phyloP scores from a whole-genome alignment of 257 asterid species.

The Primulina tabacum region DNA sequence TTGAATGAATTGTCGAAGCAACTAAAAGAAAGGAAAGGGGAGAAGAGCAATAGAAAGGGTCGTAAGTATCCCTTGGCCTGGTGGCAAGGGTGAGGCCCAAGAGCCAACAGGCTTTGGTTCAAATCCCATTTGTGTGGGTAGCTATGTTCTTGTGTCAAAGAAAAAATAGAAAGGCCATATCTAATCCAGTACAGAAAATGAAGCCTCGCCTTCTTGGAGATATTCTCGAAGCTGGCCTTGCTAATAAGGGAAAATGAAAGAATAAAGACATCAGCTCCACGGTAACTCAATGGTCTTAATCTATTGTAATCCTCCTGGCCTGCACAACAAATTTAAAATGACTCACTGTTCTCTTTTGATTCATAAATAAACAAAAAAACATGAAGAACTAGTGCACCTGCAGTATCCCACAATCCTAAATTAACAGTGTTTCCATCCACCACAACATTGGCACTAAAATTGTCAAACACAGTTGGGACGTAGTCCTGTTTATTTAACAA shows the following conservation, averaged over 20 bases:
- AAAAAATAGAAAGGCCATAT: not conserved
- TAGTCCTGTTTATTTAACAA: conserved; percentile 51
- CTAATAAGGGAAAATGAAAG: conserved; percentile 88
- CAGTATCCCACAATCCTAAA: conserved; percentile 89
- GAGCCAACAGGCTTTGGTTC: no score
- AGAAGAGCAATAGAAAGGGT: not conserved
- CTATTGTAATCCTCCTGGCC: conserved; percentile 92
- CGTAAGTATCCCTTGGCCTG: no score
- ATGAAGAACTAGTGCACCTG: conserved; percentile 42
- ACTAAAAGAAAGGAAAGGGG: not conserved
- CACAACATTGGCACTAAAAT: conserved; percentile 81
- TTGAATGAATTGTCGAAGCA: not conserved
- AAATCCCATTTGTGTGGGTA: no score
- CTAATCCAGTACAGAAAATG: not conserved
- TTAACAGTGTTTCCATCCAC: conserved; percentile 86
- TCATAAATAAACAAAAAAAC: not conserved
- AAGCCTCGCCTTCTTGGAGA: conserved; percentile 59
- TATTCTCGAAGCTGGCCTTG: conserved; percentile 86
- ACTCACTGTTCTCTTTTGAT: conserved; percentile 20
- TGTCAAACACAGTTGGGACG: conserved; percentile 91
- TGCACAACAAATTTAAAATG: conserved; percentile 27
- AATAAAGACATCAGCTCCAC: conserved; percentile 93
- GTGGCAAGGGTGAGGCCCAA: no score
- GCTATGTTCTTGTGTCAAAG: no score
- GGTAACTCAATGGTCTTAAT: conserved; percentile 84